phyloP scores from a whole-genome alignment of 2,329 filamentous ascomycete genomes.

The Teratosphaeriaceae sp. region DNA sequence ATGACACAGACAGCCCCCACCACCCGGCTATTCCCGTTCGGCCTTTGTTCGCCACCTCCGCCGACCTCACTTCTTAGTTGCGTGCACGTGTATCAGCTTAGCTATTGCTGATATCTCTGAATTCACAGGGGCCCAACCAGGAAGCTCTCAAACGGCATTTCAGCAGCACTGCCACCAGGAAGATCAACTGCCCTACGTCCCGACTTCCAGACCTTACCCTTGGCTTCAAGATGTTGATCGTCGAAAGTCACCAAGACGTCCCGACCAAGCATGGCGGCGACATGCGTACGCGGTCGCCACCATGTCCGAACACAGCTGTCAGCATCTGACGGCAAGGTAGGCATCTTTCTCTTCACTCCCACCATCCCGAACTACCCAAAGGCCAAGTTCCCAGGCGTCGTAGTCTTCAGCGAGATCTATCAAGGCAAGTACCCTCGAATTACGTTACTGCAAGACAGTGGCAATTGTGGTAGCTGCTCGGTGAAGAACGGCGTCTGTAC shows the following conservation, averaged over 20 bases:
- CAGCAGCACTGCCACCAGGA: no score
- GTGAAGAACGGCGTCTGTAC: no score
- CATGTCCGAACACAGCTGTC: slow-evolving; percentile 1
- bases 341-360: slow-evolving; percentile 85
- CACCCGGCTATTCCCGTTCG: not conserved
- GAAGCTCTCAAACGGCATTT: no score
- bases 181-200: no score
- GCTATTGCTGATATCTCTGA: no score
- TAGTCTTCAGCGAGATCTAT: slow-evolving; percentile 90
- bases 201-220: no score
- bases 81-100: not conserved
- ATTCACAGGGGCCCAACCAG: no score
- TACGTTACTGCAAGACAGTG: not conserved
- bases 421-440: slow-evolving; percentile 55
- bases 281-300: slow-evolving; percentile 43
- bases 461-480: not conserved
- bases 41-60: slow-evolving; percentile 1
- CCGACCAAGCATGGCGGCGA: slow-evolving; percentile 52
- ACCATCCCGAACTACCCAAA: slow-evolving; percentile 78
- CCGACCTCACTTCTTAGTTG: no score
- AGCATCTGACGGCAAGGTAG: slow-evolving; percentile 39
- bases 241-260: slow-evolving; percentile 53
- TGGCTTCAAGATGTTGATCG: slow-evolving; percentile 11
- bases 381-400: slow-evolving; percentile 82
- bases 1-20: slow-evolving; percentile 1